Evolutionary conservation across 192 early-diverging fungal genomes (phyloP), one percentile per base, ranked within the genome.

Genomic region (Geranomyces michiganensis): DNA sequence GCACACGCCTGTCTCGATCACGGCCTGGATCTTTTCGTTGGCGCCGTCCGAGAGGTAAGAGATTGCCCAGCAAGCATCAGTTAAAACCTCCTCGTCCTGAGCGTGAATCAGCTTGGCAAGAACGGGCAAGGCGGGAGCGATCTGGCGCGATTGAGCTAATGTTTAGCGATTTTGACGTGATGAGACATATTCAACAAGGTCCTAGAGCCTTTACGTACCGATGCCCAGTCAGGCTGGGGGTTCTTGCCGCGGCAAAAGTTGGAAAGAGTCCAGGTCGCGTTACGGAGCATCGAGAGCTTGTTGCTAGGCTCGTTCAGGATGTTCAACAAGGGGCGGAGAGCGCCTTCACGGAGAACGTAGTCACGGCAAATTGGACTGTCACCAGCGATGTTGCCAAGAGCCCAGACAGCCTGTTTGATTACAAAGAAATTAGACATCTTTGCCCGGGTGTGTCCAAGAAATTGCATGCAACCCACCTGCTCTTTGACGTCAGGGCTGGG

Each of bases 31-130:
- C 83, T 96, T 96, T 70, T 98, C 94, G 81, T 99, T 98, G 44
- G 89, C 56, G 0, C 97, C 97, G 72, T 99, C 96, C 24, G 96
- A 97, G 30, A 99, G 89, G 73, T 99, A 99, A n/a, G 97, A 98
- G 68, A 99, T 92, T 22, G 97, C 97, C 97, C 97, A 99, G 87
- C 96, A 98, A n/a, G 97, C 92, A 77, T 98, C 97, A 17, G 94
- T 96, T 75, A 98, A 82, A 26, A 99, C 88, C 74, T 99, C 97
- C 53, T 96, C 94, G 78, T 99, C 97, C 22, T 83, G 86, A 17
- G 92, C 88, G 79, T 94, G 88, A 59, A 99, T 88, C 36, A 99
- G 84, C 75, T 94, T 94, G 56, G 95, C 90, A 30, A 99, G 89
- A 24, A 93, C 88, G 5, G 92, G 90, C 49, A 99, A 84, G 49